Conservation (phyloP, 768 basidiomycete genomes). For the Kwoniella bestiolae region DNA sequence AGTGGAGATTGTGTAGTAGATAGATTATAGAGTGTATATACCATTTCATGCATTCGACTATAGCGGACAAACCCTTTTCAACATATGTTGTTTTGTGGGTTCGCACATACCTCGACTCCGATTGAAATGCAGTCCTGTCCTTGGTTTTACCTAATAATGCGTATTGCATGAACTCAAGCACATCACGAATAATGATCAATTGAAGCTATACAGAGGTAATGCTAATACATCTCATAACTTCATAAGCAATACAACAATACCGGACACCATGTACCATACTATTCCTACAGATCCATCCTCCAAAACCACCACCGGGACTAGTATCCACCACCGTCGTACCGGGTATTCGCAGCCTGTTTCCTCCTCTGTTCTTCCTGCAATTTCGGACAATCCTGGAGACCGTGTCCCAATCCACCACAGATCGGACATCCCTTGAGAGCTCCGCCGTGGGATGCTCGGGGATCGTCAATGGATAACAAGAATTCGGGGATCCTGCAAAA, state of each 20-base stretch:
- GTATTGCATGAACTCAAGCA: too few species aligned
- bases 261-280: too few species aligned
- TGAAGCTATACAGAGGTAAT: too few species aligned
- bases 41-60: not conserved
- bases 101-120: too few species aligned
- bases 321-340: slow-evolving; percentile 66
- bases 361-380: slow-evolving; percentile 89
- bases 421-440: slow-evolving; percentile 87
- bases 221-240: too few species aligned
- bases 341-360: slow-evolving; percentile 82
- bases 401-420: slow-evolving; percentile 95
- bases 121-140: too few species aligned
- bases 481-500: slow-evolving; percentile 86
- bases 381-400: slow-evolving; percentile 93
- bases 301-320: not conserved
- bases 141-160: too few species aligned
- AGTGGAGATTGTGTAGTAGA: not conserved
- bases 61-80: too few species aligned
- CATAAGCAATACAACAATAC: too few species aligned
- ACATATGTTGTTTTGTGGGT: too few species aligned
- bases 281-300: not conserved
- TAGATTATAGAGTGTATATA: not conserved
- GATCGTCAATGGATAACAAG: slow-evolving; percentile 85
- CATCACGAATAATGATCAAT: too few species aligned
- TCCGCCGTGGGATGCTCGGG: slow-evolving; percentile 76